Base-by-base conservation (phyloP, 768 basidiomycete species). In the Rhodotorula diobovata region DNA sequence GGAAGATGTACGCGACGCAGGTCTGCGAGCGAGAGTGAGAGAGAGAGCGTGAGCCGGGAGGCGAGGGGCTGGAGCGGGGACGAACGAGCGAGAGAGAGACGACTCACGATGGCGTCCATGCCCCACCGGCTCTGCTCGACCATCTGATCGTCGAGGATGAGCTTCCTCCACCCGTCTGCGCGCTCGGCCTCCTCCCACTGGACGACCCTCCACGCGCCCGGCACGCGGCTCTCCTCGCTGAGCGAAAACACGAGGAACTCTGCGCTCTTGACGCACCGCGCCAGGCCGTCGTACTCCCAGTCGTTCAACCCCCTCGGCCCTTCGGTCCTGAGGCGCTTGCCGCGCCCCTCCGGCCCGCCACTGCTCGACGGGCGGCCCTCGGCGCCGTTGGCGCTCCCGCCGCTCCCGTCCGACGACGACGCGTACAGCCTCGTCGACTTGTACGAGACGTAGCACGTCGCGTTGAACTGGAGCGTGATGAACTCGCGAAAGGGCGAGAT, bases 141-240 rank as follows among this genome's bases (percentile, higher is more conserved):
- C 28, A 72, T 61, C 35, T 61, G 67, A 30, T 75, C 65, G 35
- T 75, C 74, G 41, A 72, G 61, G 3, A 70, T 48, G 21, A 75
- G 48, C 67, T 69, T 72, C 46, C 74, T 59, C 57, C 59, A 75
- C 14, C 74, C 74, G 41, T 75, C 71, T 2, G 32, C 30, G 46
- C 71, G 59, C 67, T 72, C 70, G 16, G 74, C 74, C 58, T 75
- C 74, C 39, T 67, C 74, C 74, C 74, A 75, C 65, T 75, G 70
- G 23, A 70, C 65, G 39, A 39, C 32, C 54, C 74, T 66, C 74
- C 74, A 75, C 43, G 61, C 67, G 35, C 70, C 74, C 10, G 64
- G 64, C 4, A 66, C 55, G 23, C 74, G 34, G 30, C 64, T 67
- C 68, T 75, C 74, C 59, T 72, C 74, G 18, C 57, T 51, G 28